phyloP scores from a whole-genome alignment of 2,329 filamentous ascomycete species.

The Diaporthe australafricana region DNA sequence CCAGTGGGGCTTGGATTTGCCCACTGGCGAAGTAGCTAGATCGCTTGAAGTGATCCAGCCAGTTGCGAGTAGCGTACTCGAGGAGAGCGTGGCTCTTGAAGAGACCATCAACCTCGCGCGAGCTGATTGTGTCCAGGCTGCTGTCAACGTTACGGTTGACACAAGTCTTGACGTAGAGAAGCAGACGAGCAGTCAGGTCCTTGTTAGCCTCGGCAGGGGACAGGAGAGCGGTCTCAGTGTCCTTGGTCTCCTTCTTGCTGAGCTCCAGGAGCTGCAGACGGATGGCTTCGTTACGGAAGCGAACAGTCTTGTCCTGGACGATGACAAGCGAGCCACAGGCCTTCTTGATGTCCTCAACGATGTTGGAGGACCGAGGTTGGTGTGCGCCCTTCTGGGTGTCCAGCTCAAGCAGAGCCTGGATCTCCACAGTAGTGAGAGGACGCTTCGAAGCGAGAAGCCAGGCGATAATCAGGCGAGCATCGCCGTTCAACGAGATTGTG shows the following conservation, averaged over 20 bases:
- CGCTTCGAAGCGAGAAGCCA: conserved; percentile 38
- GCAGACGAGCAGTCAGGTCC: conserved; percentile 36
- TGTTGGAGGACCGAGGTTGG: conserved; percentile 38
- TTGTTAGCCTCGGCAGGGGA: conserved; percentile 37
- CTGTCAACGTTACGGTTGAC: conserved; percentile 36
- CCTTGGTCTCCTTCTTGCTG: conserved; percentile 38
- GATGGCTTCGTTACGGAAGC: conserved; percentile 38
- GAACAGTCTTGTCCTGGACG: conserved; percentile 38
- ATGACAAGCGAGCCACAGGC: conserved; percentile 37
- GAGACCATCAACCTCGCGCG: conserved; percentile 31
- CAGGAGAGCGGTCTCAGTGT: conserved; percentile 35
- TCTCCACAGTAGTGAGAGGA: conserved; percentile 37
- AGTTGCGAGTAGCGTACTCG: conserved; percentile 37
- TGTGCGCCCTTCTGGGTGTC: conserved; percentile 33
- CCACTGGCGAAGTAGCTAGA: conserved; percentile 35
- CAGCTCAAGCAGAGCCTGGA: conserved; percentile 39
- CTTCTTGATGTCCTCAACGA: conserved; percentile 38
- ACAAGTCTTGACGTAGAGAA: conserved; percentile 38
- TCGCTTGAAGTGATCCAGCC: conserved; percentile 36
- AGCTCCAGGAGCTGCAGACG: conserved; percentile 38
- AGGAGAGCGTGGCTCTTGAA: conserved; percentile 36
- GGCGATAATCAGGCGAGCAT: conserved; percentile 38
- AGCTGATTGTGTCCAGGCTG: conserved; percentile 35
- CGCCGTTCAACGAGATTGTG: conserved; percentile 31
- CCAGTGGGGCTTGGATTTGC: conserved; percentile 31